Evolutionary conservation across 2,329 filamentous ascomycete species (phyloP), one percentile per base, ranked within the genome.

Genomic region (Penicillium janthinellum): DNA sequence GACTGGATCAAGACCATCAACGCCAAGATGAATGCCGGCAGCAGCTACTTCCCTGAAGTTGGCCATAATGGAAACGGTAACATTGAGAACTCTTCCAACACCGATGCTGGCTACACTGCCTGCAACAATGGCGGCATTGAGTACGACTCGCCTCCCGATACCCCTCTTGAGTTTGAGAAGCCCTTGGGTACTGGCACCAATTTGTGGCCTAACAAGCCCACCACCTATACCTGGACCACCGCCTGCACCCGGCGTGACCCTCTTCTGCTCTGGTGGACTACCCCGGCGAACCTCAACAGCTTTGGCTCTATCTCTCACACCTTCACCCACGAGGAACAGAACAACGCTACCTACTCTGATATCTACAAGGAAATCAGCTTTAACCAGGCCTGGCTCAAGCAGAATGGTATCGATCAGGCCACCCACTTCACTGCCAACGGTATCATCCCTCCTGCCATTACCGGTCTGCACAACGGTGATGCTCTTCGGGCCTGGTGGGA

Each of bases 401-500:
- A 85, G 65, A 77, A 81, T 10, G 83, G 83, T 12, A 75, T 87
- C 57, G 75, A 77, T 58, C 63, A 72, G 22, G 80, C 80, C 14
- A 70, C 67, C 17, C 76, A 77, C 45, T 87, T 81, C 70, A 86
- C 83, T 28, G 62, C 74, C 2, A 78, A 81, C 41, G 85, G 85
- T 34, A 79, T 88, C 54, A 85, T 88, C 59, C 86, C 86, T 2
- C 86, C 86, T 0, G 85, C 84, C 38, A 88, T 88, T 61, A 88
- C 86, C 1, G 86, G 86, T 51, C 70, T 88, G 28, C 84, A 87
- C 75, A 88, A 88, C 64, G 85, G 83, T n/a, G 86, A 88, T 71
- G 85, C 81, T 11, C 81, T 88, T 49, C 74, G 75, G 54, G 86
- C 84, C 6, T 88, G 84, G 84, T 77, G 77, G 66, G 83, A 86